A percentile compares a stretch with the other conserved stretches of the same genome.
phyloP scores from a whole-genome alignment of 139 green algal genomes.

The Yamagishiella unicocca region DNA sequence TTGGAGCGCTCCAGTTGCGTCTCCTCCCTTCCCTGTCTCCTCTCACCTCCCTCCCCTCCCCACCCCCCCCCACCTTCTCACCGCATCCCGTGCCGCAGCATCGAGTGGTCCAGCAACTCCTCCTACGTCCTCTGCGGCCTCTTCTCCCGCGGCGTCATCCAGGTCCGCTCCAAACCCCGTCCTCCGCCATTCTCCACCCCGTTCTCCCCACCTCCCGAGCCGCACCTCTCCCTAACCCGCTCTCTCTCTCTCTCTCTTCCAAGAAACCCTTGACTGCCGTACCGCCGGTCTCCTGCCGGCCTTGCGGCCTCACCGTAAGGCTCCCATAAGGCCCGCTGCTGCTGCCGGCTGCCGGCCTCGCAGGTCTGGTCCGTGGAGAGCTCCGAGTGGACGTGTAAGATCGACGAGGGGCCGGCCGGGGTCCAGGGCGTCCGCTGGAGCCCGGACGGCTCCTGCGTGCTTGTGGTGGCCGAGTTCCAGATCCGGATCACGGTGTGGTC shows the following conservation, averaged over 20 bases:
- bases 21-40: background rate
- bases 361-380: slow-evolving; percentile 76
- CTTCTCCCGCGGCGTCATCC: slow-evolving; percentile 74
- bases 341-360: background rate
- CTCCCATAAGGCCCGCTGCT: too few relatives aligned
- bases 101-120: slow-evolving; percentile 86
- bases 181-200: background rate
- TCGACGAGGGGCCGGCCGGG: slow-evolving; percentile 85
- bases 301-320: too few relatives aligned
- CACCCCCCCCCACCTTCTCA: background rate
- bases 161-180: slow-evolving; percentile 57
- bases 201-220: too few relatives aligned
- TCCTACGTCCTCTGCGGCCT: slow-evolving; percentile 84
- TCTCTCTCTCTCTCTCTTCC: background rate
- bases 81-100: too few relatives aligned
- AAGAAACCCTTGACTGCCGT: background rate
- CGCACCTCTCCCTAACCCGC: background rate
- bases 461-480: slow-evolving; percentile 84
- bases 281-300: background rate
- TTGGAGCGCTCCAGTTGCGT: background rate
- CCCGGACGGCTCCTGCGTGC: slow-evolving; percentile 75
- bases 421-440: slow-evolving; percentile 60
- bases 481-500: slow-evolving; percentile 89
- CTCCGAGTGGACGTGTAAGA: slow-evolving; percentile 89
- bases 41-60: background rate